Base-by-base conservation (phyloP, 176 grass and related monocot genomes). In the Eragrostis nindensis region DNA sequence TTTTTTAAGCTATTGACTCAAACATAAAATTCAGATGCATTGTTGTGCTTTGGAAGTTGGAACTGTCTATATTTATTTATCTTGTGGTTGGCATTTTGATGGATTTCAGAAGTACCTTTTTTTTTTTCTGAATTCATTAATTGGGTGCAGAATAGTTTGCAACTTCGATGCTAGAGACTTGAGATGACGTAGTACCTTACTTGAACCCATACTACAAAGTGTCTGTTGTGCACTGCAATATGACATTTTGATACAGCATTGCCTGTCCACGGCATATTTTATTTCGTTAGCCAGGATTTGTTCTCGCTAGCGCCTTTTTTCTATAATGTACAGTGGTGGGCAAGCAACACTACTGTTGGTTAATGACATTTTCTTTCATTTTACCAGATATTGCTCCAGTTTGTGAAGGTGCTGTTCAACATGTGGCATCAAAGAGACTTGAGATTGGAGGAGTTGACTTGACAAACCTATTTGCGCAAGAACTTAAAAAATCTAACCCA, bases 381-480 rank as follows among this genome's bases (percentile, higher is more conserved):
- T 87, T 76, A 72, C 25, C 93, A 99, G 96, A 99, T 87, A 91
- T 99, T 62, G 96, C 93, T 73, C 96, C 90, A 71, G 93, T 99
- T 87, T 91, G 67, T 84, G 96, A 99, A 89, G 96, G 93, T 79
- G 96, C 96, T 84, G 96, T 99, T 85, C 92, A 99, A 40, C 96
- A 99, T 29, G 83, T 99, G 60, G 93, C 89, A 15, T 95, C 93
- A 0, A 99, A 93, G 46, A 95, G 96, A 83, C 86, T 99, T 88
- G 90, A 95, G 77, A 87, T 95, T 74, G 96, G 96, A 24, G 96
- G 92, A 65, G 82, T 88, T 86, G 93, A 99, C 79, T 94, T 95
- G 86, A 99, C 96, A 86, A 91, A 91, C 44, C 85, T 99, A 45
- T 88, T 99, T 80, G 86, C 86, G 17, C 84, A 79, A 86, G 86